Evolutionary conservation across 768 basidiomycete genomes (phyloP), one percentile per base, ranked within the genome.

Genomic region (Tricholoma sp.): DNA sequence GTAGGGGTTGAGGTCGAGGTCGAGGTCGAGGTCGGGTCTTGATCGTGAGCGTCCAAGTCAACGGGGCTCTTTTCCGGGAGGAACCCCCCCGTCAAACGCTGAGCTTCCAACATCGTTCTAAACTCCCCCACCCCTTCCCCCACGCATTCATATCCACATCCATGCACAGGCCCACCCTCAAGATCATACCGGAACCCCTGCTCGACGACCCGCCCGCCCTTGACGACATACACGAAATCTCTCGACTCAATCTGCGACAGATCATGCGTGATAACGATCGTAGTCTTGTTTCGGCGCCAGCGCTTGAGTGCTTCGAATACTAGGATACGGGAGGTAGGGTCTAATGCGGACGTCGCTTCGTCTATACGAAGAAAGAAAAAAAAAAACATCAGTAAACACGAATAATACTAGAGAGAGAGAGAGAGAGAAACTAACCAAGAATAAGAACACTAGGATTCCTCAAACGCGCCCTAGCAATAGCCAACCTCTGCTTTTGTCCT

Each of bases 241-340:
- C 76, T 69, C 0, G 73, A 53, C 19, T 72, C 71, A 61, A 99
- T 89, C 62, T 94, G 91, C 1, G 87, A 86, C 16, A 98, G 83
- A 63, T 98, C 97, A 71, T 98, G 96, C 0, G 96, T 98, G 68
- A 98, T 97, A 60, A 95, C 87, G 67, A 95, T 86, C 5, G 92
- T 97, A 4, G 92, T 98, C 64, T 83, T 85, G 74, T 89, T 88
- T 14, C 68, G 66, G 6, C 91, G 79, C 88, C 89, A 92, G 3
- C 71, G 71, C 64, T 77, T 77, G 53, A 86, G 74, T 1, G 87
- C 87, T 57, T 84, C 81, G 52, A 92, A 91, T 18, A 98, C 91
- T 46, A 94, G 82, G 21, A 91, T 76, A 18, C 95, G 88, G 1
- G 94, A 92, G 2, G 88, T 87, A 11, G 87, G 83, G 70, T 98